Evolutionary conservation across 441 rosid genomes (phyloP).

Genomic region (Pelargonium citronellum): DNA sequence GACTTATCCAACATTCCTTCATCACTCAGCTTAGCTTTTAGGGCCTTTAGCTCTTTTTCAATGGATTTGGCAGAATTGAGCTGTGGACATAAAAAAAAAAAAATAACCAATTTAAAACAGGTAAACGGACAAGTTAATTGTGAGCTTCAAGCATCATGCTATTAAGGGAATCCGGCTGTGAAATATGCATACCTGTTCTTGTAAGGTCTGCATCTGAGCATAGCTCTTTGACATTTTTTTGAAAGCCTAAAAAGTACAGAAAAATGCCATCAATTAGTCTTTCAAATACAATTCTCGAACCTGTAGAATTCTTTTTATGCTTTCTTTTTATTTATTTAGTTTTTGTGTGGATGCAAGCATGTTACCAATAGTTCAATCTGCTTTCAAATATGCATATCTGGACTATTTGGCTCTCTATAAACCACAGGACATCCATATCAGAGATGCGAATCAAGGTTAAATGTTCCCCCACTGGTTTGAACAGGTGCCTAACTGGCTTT

Average conservation of each 20-base stretch:
- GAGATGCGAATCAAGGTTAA: no score
- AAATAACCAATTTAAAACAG: no score
- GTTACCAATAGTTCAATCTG: no score
- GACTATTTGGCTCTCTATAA: no score
- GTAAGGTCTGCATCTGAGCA: constrained; percentile 58
- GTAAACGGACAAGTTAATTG: no score
- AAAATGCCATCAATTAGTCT: constrained; percentile 11
- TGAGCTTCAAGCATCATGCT: background rate
- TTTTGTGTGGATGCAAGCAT: no score
- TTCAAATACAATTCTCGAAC: background rate
- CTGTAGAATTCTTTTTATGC: background rate
- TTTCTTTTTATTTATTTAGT: background rate
- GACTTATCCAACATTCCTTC: constrained; percentile 56
- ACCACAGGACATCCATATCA: no score
- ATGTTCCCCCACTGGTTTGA: no score
- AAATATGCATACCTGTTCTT: constrained; percentile 54
- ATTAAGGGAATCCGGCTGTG: no score
- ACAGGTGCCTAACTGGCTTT: no score
- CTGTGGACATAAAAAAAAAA: constrained; percentile 26
- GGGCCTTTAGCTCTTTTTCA: constrained; percentile 64
- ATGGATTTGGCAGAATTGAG: constrained; percentile 65
- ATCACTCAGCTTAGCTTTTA: constrained; percentile 58
- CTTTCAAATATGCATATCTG: no score
- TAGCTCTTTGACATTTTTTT: constrained; percentile 70
- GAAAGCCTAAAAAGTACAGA: constrained; percentile 44